These are phyloP conservation scores for Zelonia costaricensis DNA, from an alignment of 208 protist species.

Conservation along the genomic window DNA sequence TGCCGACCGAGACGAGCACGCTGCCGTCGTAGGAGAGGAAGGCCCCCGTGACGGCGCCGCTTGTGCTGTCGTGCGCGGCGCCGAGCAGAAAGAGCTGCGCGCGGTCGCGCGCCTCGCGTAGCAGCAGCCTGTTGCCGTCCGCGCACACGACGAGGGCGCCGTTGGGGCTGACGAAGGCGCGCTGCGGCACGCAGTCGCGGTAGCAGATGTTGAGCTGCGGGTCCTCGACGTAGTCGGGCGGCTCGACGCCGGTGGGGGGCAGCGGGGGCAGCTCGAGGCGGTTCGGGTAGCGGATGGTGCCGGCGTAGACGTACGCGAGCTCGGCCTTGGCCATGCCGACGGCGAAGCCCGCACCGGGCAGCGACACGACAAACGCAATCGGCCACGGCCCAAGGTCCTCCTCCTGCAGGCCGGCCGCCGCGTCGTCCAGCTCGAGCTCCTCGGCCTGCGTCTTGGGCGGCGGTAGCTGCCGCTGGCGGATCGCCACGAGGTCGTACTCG, in stretches of 20 bases:
- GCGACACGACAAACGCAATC: slow-evolving; percentile 43
- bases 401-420: slow-evolving; percentile 57
- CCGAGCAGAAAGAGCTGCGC: slow-evolving; percentile 34
- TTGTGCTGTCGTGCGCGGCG: slow-evolving; percentile 84
- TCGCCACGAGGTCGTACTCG: slow-evolving; percentile 64
- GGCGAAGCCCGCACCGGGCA: slow-evolving; percentile 33
- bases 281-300: slow-evolving; percentile 62
- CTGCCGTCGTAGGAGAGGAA: slow-evolving; percentile 84
- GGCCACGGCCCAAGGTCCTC: slow-evolving; percentile 85
- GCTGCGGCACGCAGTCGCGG: slow-evolving; percentile 47
- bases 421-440: slow-evolving; percentile 61
- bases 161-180: slow-evolving; percentile 36
- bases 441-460: slow-evolving; percentile 60
- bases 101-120: slow-evolving; percentile 8
- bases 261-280: slow-evolving; percentile 65
- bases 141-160: slow-evolving; percentile 52
- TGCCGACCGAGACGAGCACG: slow-evolving; percentile 84
- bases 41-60: slow-evolving; percentile 51
- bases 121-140: slow-evolving; percentile 28
- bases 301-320: slow-evolving; percentile 72
- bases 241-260: slow-evolving; percentile 84
- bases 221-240: slow-evolving; percentile 88
- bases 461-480: slow-evolving; percentile 70
- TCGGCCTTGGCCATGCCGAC: slow-evolving; percentile 76
- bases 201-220: slow-evolving; percentile 86